phyloP scores from a whole-genome alignment of 202 grass and related monocot species.

The Schoenoplectus triqueter region DNA sequence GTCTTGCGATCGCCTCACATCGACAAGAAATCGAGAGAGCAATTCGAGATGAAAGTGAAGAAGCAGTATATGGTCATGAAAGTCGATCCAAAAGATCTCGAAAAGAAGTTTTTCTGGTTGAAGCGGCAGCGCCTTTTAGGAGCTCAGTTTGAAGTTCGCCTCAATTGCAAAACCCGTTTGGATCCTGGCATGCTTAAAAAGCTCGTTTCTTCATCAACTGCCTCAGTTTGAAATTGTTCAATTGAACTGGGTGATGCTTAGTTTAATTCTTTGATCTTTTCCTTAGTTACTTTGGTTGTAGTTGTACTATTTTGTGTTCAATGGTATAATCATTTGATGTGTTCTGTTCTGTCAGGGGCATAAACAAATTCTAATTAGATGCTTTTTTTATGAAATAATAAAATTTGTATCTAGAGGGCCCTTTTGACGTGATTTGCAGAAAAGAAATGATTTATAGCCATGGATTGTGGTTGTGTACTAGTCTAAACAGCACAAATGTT shows the following conservation, averaged over 20 bases:
- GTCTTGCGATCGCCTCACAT: constrained; percentile 55
- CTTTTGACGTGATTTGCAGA: neutral
- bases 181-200: constrained; percentile 35
- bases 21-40: constrained; percentile 27
- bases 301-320: neutral
- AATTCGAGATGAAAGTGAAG: constrained; percentile 50
- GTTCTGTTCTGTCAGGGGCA: neutral
- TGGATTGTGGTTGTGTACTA: neutral
- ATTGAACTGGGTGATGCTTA: neutral
- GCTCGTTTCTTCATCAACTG: neutral
- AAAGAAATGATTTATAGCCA: neutral
- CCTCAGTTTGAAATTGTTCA: neutral
- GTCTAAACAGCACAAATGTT: neutral
- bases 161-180: constrained; percentile 58
- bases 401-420: neutral
- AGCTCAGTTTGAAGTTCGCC: constrained; percentile 54
- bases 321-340: neutral
- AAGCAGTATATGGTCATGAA: constrained; percentile 51
- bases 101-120: constrained; percentile 61
- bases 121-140: constrained; percentile 51
- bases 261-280: constrained; percentile 2
- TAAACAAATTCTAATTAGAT: neutral
- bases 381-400: constrained; percentile 9
- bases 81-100: constrained; percentile 38
- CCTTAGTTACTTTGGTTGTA: neutral